Percentiles rank a stretch among this genome's conserved stretches.
Conservation (phyloP, 192 early-diverging fungal species). For the Coemansia sp. region DNA sequence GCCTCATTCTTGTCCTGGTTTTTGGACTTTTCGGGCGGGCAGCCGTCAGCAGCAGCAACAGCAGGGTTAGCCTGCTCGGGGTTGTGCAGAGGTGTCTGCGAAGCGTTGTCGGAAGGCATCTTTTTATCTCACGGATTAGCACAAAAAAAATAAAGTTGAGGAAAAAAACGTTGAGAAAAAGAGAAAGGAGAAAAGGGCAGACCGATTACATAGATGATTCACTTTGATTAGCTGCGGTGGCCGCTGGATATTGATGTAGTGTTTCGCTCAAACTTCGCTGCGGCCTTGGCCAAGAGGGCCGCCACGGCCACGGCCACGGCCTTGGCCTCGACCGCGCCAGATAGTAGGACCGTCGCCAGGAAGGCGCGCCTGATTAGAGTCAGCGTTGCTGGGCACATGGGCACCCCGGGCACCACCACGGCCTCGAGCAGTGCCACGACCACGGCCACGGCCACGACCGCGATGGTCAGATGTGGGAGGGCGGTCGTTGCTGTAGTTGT, state of each 20-base stretch:
- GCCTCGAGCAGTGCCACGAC: constrained; percentile 14
- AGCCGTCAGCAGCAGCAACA: neutral
- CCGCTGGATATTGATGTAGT: neutral
- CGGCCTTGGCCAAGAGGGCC: neutral
- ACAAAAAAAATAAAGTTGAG: neutral
- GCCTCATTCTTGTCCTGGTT: constrained; percentile 91
- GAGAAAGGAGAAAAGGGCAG: neutral
- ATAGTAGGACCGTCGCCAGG: neutral
- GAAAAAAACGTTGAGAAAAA: neutral
- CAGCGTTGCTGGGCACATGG: neutral
- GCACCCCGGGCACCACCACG: constrained; percentile 1
- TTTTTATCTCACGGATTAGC: neutral
- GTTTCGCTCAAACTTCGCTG: neutral
- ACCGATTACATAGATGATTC: neutral
- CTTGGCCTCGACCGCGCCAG: constrained; percentile 8
- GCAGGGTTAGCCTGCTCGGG: neutral
- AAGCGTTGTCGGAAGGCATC: constrained; percentile 8
- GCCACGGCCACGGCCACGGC: neutral
- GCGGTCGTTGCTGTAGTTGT: constrained; percentile 22
- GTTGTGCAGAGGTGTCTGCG: neutral
- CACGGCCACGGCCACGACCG: constrained; percentile 22
- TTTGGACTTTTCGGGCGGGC: constrained; percentile 58
- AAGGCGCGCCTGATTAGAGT: neutral
- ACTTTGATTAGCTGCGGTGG: neutral
- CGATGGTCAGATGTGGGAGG: neutral